Evolutionary conservation across 2,329 filamentous ascomycete genomes (phyloP).

Genomic region (Knoxdaviesia proteae): DNA sequence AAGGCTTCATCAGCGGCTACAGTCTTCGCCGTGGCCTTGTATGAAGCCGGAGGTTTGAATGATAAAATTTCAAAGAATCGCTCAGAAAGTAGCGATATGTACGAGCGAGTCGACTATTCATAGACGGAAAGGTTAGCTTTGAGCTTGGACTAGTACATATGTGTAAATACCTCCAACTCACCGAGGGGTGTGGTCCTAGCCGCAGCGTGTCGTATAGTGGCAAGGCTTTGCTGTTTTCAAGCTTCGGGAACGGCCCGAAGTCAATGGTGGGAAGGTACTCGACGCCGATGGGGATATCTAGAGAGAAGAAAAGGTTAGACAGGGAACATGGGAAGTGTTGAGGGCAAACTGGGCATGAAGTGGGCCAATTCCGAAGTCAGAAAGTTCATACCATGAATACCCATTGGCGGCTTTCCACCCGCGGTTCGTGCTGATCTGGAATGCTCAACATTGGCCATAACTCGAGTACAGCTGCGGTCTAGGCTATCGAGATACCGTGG

Average conservation of each 20-base stretch:
- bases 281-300: no score
- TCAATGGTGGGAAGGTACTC: constrained; percentile 18
- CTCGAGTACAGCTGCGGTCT: constrained; percentile 27
- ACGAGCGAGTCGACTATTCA: constrained; percentile 4
- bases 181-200: constrained; percentile 30
- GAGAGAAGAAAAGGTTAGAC: no score
- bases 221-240: constrained; percentile 16
- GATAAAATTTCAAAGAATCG: constrained; percentile 27
- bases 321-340: no score
- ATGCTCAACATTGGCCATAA: constrained; percentile 30
- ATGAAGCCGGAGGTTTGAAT: constrained; percentile 26
- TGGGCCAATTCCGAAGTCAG: no score
- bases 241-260: constrained; percentile 28
- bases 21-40: constrained; percentile 21
- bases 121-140: no score
- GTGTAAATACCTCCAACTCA: constrained; percentile 11
- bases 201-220: constrained; percentile 23
- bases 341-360: no score
- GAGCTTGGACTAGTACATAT: no score
- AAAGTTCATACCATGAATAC: no score
- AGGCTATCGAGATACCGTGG: constrained; percentile 21
- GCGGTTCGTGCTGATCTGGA: neutral
- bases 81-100: constrained; percentile 19
- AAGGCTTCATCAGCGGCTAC: constrained; percentile 21
- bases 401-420: no score